Base-by-base conservation (phyloP, 495 filamentous ascomycete genomes). In the Penicillium daleae region DNA sequence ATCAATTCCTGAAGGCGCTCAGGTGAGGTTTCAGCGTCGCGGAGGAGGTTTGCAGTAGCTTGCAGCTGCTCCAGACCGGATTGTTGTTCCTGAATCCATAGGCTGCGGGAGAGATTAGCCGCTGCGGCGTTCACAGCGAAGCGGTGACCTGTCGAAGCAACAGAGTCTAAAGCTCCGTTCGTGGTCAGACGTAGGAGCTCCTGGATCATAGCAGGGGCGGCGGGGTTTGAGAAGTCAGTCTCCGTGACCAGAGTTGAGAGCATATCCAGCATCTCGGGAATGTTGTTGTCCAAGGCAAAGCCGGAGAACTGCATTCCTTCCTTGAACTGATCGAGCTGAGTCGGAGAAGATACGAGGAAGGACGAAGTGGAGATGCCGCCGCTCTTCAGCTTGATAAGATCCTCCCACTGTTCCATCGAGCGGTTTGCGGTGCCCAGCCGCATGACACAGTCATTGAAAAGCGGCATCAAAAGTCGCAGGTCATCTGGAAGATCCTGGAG, bases 401-500 rank as follows among this genome's bases (percentile, higher is more conserved):
- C 95, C 73, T 99, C 95, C 44, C 97, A 84, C 71, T 97, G 85
- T 72, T 97, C 96, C 92, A 97, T 97, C 0, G 90, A 86, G 79
- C 87, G 89, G 59, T 88, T 85, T 57, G 89, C 88, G 10, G 95
- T 98, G 26, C 95, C 95, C 15, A 99, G 80, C 29, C 95, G 87
- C 89, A 97, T 92, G 40, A 99, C 88, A 10, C 91, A 88, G 71
- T 97, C 92, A 35, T 90, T 92, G 71, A 98, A 99, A 12, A 99
- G 77, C 2, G 95, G 96, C 66, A 98, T 87, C 55, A 97, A 80
- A 61, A 90, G 78, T 37, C 96, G 85, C 29, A 99, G 83, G 24
- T 97, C 91, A 66, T 92, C 88, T 0, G 96, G 95, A 27, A 99
- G 79, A 62, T 89, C 86, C 24, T 90, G 81, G 56, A 98, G 85